These are phyloP conservation scores for Bruguiera gymnorhiza DNA, from an alignment of 345 rosid genomes.

Conservation along the genomic window DNA sequence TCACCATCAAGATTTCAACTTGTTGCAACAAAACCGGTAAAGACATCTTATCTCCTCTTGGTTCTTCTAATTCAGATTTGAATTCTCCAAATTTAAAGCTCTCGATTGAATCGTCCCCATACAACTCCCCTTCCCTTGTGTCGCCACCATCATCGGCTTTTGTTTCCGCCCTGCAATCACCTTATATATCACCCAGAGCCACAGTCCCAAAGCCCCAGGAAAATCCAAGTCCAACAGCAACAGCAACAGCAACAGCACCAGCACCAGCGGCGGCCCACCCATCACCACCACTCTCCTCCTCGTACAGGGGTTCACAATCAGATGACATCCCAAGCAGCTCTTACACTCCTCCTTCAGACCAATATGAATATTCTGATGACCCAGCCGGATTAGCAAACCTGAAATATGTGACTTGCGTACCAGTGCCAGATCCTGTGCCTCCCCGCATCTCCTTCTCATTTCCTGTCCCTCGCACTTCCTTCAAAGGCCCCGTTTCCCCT, in stretches of 20 bases:
- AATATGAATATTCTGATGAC: constrained; percentile 73
- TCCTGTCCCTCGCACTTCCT: constrained; percentile 82
- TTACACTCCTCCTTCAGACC: constrained; percentile 85
- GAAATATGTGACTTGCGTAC: constrained; percentile 54
- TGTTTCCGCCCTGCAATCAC: constrained; percentile 91
- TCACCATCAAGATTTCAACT: constrained; percentile 60
- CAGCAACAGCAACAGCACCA: constrained; percentile 10
- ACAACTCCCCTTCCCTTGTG: constrained; percentile 68
- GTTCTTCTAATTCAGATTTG: constrained; percentile 31
- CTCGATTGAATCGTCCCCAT: constrained; percentile 51
- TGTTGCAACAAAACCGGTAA: constrained; percentile 38
- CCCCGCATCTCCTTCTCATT: constrained; percentile 79
- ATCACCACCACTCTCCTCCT: constrained; percentile 38
- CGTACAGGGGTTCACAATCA: constrained; percentile 52
- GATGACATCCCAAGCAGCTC: constrained; percentile 92
- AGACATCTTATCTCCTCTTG: constrained; percentile 16
- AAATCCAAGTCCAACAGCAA: constrained; percentile 8
- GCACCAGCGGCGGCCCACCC: constrained; percentile 15
- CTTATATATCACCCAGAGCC: constrained; percentile 90
- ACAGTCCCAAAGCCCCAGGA: constrained; percentile 36
- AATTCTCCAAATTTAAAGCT: constrained; percentile 42
- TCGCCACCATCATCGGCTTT: constrained; percentile 95
- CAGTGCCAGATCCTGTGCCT: constrained; percentile 54
- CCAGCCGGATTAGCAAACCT: constrained; percentile 52
- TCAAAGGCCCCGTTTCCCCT: constrained; percentile 69